A percentile compares a stretch with the other conserved stretches of the same genome.
Conservation (phyloP, 371 early-diverging fungal species). For the Chytridium lagenaria region DNA sequence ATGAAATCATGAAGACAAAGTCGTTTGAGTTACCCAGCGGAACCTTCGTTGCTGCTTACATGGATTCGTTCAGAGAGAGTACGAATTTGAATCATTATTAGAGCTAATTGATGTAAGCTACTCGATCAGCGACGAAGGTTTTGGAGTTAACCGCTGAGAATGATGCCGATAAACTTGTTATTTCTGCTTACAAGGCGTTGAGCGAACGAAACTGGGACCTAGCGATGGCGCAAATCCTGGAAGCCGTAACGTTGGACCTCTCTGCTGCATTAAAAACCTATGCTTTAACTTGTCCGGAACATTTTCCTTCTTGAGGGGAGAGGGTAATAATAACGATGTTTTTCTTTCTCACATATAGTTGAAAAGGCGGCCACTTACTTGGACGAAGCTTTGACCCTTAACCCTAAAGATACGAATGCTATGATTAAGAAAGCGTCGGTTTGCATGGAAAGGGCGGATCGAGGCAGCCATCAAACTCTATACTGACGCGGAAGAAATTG, state of each 20-base stretch:
- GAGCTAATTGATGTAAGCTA: slow-evolving; percentile 9
- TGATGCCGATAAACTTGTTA: slow-evolving; percentile 61
- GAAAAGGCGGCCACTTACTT: slow-evolving; percentile 74
- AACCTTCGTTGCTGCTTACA: slow-evolving; percentile 88
- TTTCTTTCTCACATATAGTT: slow-evolving; percentile 44
- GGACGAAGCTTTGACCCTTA: slow-evolving; percentile 78
- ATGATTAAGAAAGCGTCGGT: slow-evolving; percentile 88
- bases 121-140: neutral
- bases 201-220: slow-evolving; percentile 67
- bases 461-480: slow-evolving; percentile 72
- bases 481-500: slow-evolving; percentile 69
- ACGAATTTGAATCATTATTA: too few relatives aligned
- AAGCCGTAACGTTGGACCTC: slow-evolving; percentile 52
- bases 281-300: slow-evolving; percentile 82
- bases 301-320: slow-evolving; percentile 84
- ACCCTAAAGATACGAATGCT: slow-evolving; percentile 82
- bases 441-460: slow-evolving; percentile 81
- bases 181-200: slow-evolving; percentile 54
- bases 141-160: slow-evolving; percentile 11
- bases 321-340: slow-evolving; percentile 36
- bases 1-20: slow-evolving; percentile 70
- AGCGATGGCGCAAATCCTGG: slow-evolving; percentile 69
- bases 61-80: slow-evolving; percentile 44
- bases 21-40: slow-evolving; percentile 73
- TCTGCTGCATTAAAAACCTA: neutral